Conservation (phyloP, 768 basidiomycete genomes). For the Tulasnella sp. region DNA sequence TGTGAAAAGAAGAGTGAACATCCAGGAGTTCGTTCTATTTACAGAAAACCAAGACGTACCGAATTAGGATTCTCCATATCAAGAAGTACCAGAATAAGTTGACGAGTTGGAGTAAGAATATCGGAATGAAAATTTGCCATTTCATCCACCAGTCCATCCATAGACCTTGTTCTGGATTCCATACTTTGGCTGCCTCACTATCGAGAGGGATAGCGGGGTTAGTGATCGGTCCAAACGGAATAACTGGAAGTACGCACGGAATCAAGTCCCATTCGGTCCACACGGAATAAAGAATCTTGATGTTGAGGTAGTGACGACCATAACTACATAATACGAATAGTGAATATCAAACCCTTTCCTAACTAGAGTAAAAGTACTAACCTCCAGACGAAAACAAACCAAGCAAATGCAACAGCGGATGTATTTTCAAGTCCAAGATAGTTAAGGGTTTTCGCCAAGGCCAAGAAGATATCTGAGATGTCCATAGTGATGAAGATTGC, state of each 20-base stretch:
- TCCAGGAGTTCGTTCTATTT: not conserved
- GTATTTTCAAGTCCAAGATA: not conserved
- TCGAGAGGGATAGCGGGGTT: not conserved
- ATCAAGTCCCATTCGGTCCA: slow-evolving; percentile 3
- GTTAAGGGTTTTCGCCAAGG: not conserved
- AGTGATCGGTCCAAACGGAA: not conserved
- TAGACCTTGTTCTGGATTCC: not conserved
- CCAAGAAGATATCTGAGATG: slow-evolving; percentile 6
- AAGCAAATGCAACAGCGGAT: not conserved
- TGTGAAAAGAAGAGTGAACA: not conserved
- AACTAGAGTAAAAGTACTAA: not conserved
- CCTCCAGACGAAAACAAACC: not conserved
- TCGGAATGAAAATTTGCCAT: slow-evolving; percentile 63
- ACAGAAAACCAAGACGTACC: slow-evolving; percentile 36
- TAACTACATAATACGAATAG: not conserved
- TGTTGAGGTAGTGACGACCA: slow-evolving; percentile 5
- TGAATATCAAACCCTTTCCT: not conserved
- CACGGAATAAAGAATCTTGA: not conserved
- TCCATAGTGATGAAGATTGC: slow-evolving; percentile 97
- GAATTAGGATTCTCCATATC: slow-evolving; percentile 60
- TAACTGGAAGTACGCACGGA: not conserved
- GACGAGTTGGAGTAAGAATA: slow-evolving; percentile 63
- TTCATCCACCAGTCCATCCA: slow-evolving; percentile 38
- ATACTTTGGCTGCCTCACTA: slow-evolving; percentile 3
- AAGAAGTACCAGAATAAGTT: slow-evolving; percentile 92